Evolutionary conservation across 225 moss, liverwort and hornwort genomes (phyloP).

Genomic region (Physcomitrellopsis africana): DNA sequence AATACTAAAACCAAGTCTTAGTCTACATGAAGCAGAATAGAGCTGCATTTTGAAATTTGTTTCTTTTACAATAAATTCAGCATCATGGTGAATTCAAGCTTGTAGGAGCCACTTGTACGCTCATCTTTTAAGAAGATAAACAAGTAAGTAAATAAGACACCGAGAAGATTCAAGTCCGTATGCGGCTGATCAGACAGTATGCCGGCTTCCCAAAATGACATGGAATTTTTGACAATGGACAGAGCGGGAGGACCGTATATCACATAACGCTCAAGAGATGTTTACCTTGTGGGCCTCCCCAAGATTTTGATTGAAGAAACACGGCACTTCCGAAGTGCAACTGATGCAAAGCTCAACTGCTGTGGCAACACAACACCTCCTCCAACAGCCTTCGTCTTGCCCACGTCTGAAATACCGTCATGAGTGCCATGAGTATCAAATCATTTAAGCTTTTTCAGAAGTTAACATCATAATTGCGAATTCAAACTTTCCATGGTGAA

Average conservation of each 20-base stretch:
- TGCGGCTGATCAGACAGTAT: neutral
- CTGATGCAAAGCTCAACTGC: slow-evolving; percentile 37
- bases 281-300: slow-evolving; percentile 33
- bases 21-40: neutral
- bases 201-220: neutral
- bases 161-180: neutral
- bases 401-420: slow-evolving; percentile 34
- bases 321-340: slow-evolving; percentile 32
- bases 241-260: neutral
- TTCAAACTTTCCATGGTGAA: slow-evolving; percentile 12
- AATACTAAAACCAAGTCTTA: neutral
- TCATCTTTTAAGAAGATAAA: neutral
- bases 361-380: slow-evolving; percentile 31
- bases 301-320: slow-evolving; percentile 31
- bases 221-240: neutral
- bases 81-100: neutral
- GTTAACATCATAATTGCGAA: neutral
- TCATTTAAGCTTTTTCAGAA: neutral
- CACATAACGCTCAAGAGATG: neutral
- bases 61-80: neutral
- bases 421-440: slow-evolving; percentile 14
- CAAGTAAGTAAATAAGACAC: neutral
- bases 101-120: no score
- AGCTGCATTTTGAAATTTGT: neutral
- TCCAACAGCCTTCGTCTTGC: slow-evolving; percentile 33